phyloP scores from a whole-genome alignment of 2,329 filamentous ascomycete genomes.

The Fusarium continuum region DNA sequence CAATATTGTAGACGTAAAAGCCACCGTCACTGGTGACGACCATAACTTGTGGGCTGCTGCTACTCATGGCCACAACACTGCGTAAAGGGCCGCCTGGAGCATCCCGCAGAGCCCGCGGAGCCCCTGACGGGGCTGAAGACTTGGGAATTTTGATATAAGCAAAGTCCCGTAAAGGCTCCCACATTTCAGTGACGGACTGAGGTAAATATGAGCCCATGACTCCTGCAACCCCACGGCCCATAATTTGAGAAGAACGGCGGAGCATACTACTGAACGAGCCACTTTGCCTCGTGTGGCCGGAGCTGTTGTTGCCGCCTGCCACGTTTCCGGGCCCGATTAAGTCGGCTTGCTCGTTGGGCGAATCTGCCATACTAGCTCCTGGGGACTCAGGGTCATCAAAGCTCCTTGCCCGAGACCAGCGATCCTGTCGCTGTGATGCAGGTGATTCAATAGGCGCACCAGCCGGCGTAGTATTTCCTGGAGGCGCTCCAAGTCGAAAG shows the following conservation, averaged over 20 bases:
- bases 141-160: constrained; percentile 95
- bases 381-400: constrained; percentile 57
- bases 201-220: constrained; percentile 93
- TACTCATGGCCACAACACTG: constrained; percentile 98
- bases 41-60: constrained; percentile 95
- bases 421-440: constrained; percentile 56
- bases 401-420: constrained; percentile 63
- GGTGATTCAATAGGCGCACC: constrained; percentile 51
- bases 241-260: constrained; percentile 92
- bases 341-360: constrained; percentile 60
- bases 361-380: constrained; percentile 60
- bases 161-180: constrained; percentile 94
- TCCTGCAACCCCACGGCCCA: constrained; percentile 87
- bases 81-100: constrained; percentile 65
- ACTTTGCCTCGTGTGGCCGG: constrained; percentile 61
- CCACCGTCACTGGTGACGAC: constrained; percentile 95
- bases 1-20: constrained; percentile 95
- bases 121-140: constrained; percentile 41
- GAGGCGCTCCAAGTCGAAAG: constrained; percentile 76
- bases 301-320: constrained; percentile 40
- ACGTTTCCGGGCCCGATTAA: constrained; percentile 42
- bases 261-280: constrained; percentile 91
- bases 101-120: constrained; percentile 44
- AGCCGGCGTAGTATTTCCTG: constrained; percentile 49
- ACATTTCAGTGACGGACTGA: constrained; percentile 94